These are phyloP conservation scores for Phytophthora idaei DNA, from an alignment of 352 stramenopile species.

Conservation along the genomic window DNA sequence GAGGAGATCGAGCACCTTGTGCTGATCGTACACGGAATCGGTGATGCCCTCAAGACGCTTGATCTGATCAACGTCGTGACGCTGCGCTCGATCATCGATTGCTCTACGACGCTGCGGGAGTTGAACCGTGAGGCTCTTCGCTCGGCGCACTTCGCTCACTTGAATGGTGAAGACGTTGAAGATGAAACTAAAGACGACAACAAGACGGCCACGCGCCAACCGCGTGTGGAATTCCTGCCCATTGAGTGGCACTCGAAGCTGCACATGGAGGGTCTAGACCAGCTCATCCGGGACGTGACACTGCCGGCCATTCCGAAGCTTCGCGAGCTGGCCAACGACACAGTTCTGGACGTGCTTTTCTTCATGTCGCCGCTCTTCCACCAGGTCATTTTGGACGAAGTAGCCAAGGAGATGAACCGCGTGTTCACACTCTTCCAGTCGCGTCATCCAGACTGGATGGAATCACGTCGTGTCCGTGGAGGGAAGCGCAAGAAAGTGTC, in stretches of 20 bases:
- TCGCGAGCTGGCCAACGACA: constrained; percentile 93
- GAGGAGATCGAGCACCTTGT: constrained; percentile 86
- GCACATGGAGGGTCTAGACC: constrained; percentile 75
- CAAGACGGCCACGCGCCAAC: constrained; percentile 18
- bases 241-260: constrained; percentile 91
- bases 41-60: constrained; percentile 87
- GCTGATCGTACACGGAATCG: constrained; percentile 90
- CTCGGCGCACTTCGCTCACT: constrained; percentile 73
- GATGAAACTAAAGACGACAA: constrained; percentile 13
- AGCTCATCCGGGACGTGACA: constrained; percentile 76
- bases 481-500: constrained; percentile 79
- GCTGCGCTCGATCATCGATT: constrained; percentile 85
- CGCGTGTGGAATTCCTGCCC: constrained; percentile 76
- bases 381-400: constrained; percentile 91
- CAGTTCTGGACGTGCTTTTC: constrained; percentile 91
- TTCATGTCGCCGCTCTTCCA: constrained; percentile 94
- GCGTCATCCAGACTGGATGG: constrained; percentile 58
- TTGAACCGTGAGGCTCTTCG: constrained; percentile 69
- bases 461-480: constrained; percentile 9
- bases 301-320: constrained; percentile 91
- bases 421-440: constrained; percentile 81
- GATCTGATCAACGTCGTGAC: constrained; percentile 87
- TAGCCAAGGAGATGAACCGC: constrained; percentile 92
- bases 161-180: constrained; percentile 30
- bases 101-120: constrained; percentile 63